phyloP scores from a whole-genome alignment of 768 basidiomycete species.

The Pulveroboletus frians region DNA sequence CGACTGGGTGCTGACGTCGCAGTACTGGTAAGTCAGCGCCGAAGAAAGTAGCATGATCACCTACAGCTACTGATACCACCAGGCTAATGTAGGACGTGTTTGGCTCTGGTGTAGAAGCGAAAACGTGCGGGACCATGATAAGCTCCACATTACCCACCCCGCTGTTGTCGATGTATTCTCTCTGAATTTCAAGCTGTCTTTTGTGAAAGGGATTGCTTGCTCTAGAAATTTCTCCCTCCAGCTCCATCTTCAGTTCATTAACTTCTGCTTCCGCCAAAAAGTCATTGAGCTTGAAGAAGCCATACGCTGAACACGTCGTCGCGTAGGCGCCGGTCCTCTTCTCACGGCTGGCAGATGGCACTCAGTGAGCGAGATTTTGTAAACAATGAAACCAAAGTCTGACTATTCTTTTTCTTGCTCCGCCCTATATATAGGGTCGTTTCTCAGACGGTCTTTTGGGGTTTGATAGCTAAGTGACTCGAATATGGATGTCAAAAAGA shows the following conservation, averaged over 20 bases:
- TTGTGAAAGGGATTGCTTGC: constrained; percentile 7
- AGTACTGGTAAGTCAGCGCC: not conserved
- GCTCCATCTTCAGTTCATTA: constrained; percentile 7
- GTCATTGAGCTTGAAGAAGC: constrained; percentile 17
- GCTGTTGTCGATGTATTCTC: not conserved
- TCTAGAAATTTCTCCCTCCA: constrained; percentile 5
- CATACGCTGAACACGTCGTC: constrained; percentile 11
- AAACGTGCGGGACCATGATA: constrained; percentile 15
- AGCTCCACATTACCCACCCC: constrained; percentile 15
- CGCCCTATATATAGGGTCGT: constrained; percentile 7
- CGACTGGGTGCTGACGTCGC: constrained; percentile 11
- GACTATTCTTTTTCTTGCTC: constrained; percentile 15
- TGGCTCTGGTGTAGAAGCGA: constrained; percentile 3
- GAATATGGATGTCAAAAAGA: not conserved
- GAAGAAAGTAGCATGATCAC: not conserved
- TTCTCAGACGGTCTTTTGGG: constrained; percentile 8
- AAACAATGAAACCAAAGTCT: not conserved
- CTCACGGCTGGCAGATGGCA: not conserved
- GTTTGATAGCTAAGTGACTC: not conserved
- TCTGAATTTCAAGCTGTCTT: constrained; percentile 13
- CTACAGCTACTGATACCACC: constrained; percentile 6
- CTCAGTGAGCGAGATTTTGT: not conserved
- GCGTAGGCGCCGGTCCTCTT: constrained; percentile 14
- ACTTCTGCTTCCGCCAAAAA: constrained; percentile 10
- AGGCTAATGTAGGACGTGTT: constrained; percentile 13